Base-by-base conservation (phyloP, 257 asterid genomes). In the Thymus mandschuricus region DNA sequence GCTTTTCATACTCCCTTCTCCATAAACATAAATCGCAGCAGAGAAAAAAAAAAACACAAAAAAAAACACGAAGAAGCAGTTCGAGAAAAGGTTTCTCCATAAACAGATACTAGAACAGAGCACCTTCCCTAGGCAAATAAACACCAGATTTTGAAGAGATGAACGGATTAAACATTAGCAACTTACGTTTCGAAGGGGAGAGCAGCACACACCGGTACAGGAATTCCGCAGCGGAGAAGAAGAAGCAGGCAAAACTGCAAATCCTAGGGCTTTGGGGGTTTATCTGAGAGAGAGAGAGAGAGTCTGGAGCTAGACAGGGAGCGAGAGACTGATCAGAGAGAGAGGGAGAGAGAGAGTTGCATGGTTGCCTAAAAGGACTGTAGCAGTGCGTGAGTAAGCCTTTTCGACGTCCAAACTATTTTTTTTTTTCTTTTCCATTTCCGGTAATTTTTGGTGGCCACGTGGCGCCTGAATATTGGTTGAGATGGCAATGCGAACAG, bases 361-460 rank as follows among this genome's bases (percentile, higher is more conserved):
- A 64, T 41, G 66, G 69, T 15, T 71, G 80, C 72, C 7, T 43
- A n/a, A 33, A 10, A 60, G 66, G 81, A 41, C 67, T 60, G 43
- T 35, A 1, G 10, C 45, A 46, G 68, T 35, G n/a, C 33, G 43
- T 54, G 75, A 7, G 27, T 35, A 41, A 34, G 73, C 13, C 44
- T 45, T 3, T 43, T 6, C 65, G 4, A 30, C 49, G 29, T 48
- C 44, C 2, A 48, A 28, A 21, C 3, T 21, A 8, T 27, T 54
- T 48, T 8, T 43, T 60, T 12, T 38, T 0, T 33, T 48, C 38
- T 15, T 3, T 69, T 10, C 29, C 51, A 3, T 27, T 61, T 27
- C 10, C 0, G 12, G 51, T 54, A 30, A 30, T 9, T 11, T 33
- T 4, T 21, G 8, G 1, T 0, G 10, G 51, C 49, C 81, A 77